A percentile compares a stretch with the other conserved stretches of the same genome.
These are phyloP conservation scores for Phialocephala sp. DNA, from an alignment of 2,329 filamentous ascomycete genomes.

Conservation along the genomic window DNA sequence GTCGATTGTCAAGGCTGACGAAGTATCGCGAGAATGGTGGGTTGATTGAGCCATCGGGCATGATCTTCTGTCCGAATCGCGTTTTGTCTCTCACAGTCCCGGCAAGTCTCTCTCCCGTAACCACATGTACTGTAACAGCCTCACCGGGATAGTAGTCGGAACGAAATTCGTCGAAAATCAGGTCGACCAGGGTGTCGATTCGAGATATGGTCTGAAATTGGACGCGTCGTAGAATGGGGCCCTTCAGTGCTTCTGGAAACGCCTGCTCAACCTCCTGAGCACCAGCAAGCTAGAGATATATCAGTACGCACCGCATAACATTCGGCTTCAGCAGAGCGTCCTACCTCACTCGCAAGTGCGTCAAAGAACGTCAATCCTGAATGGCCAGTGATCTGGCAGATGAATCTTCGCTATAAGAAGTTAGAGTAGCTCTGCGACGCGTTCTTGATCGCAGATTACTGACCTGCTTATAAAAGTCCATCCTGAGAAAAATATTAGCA, in stretches of 20 bases:
- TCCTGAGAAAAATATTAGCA: conserved; percentile 56
- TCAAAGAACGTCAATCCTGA: conserved; percentile 92
- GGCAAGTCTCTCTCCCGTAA: conserved; percentile 71
- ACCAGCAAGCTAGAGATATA: conserved; percentile 65
- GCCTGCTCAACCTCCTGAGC: conserved; percentile 88
- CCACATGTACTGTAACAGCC: conserved; percentile 74
- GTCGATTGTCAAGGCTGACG: conserved; percentile 73
- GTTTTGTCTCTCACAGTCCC: conserved; percentile 87
- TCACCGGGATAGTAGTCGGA: conserved; percentile 91
- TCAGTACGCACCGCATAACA: conserved; percentile 38
- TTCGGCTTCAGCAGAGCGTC: conserved; percentile 16
- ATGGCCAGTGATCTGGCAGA: conserved; percentile 94
- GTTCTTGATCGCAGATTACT: conserved; percentile 37
- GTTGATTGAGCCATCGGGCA: conserved; percentile 72
- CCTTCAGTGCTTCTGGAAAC: conserved; percentile 90
- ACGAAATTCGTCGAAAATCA: conserved; percentile 80
- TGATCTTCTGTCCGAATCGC: conserved; percentile 67
- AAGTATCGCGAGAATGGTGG: conserved; percentile 80
- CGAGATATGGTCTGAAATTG: conserved; percentile 90
- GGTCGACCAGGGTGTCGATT: conserved; percentile 79
- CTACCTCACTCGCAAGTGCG: conserved; percentile 89
- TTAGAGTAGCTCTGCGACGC: conserved; percentile 35
- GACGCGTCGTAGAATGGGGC: conserved; percentile 86
- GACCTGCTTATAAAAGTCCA: conserved; percentile 94
- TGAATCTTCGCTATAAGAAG: conserved; percentile 69